A percentile compares a stretch with the other conserved stretches of the same genome.
These are phyloP conservation scores for Clarireedia paspali DNA, from an alignment of 2,329 filamentous ascomycete genomes.

Conservation along the genomic window DNA sequence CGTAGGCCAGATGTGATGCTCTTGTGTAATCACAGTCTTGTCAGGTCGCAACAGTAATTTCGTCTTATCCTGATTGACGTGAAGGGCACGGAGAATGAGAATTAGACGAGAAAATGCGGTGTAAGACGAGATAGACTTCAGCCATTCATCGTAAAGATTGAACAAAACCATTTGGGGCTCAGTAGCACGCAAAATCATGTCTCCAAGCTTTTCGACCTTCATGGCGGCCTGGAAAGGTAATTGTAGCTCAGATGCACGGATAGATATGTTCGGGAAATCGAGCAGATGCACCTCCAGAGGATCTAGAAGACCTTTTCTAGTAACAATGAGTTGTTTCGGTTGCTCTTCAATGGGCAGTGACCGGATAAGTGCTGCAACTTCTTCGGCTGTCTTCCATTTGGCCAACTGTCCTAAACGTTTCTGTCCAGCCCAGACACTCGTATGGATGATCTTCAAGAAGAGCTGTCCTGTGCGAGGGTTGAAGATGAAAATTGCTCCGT, in stretches of 20 bases:
- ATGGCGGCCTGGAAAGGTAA: conserved; percentile 98
- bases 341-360: conserved; percentile 96
- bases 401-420: conserved; percentile 97
- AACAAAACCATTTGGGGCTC: conserved; percentile 99
- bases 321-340: conserved; percentile 97
- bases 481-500: conserved; percentile 99
- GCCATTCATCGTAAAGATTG: conserved; percentile 97
- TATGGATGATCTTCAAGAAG: conserved; percentile 99
- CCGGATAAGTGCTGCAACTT: conserved; percentile 94
- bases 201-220: conserved; percentile 98
- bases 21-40: conserved; percentile 96
- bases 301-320: conserved; percentile 92
- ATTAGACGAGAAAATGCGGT: conserved; percentile 95
- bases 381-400: conserved; percentile 99
- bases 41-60: conserved; percentile 92
- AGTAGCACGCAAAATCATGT: conserved; percentile 96
- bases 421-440: conserved; percentile 97
- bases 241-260: conserved; percentile 92
- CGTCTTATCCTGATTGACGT: conserved; percentile 98
- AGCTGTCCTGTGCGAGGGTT: conserved; percentile 97
- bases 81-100: conserved; percentile 84
- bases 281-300: conserved; percentile 94
- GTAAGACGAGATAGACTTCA: conserved; percentile 97
- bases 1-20: conserved; percentile 97
- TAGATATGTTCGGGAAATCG: conserved; percentile 98